These are phyloP conservation scores for Serendipita vermifera DNA, from an alignment of 768 basidiomycete species.

Conservation along the genomic window DNA sequence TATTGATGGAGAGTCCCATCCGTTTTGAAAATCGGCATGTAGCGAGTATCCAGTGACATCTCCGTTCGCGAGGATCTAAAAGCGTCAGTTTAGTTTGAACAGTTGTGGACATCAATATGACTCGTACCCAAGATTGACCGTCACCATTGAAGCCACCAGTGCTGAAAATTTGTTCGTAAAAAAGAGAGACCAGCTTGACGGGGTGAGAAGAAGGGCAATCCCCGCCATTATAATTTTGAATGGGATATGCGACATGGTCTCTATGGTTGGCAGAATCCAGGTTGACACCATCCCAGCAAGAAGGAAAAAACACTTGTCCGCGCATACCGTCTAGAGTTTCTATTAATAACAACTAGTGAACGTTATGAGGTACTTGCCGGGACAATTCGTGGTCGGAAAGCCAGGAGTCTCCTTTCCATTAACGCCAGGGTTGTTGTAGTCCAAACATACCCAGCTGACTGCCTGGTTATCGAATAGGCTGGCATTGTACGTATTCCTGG, in stretches of 20 bases:
- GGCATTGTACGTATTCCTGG: conserved; percentile 35
- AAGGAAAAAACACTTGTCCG: conserved; percentile 23
- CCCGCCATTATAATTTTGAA: conserved; percentile 13
- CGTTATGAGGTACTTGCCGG: conserved; percentile 11
- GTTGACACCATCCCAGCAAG: conserved; percentile 31
- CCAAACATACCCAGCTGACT: conserved; percentile 33
- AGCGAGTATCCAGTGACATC: conserved; percentile 53
- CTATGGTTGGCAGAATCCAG: conserved; percentile 29
- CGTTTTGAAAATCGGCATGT: conserved; percentile 46
- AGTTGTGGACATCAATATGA: no score
- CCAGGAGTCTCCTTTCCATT: conserved; percentile 10
- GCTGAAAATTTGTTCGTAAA: conserved; percentile 9
- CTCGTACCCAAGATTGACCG: background rate
- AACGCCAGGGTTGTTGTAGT: conserved; percentile 23
- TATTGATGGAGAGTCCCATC: conserved; percentile 42
- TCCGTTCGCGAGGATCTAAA: conserved; percentile 32
- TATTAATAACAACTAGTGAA: background rate
- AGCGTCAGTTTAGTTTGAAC: background rate
- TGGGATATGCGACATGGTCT: conserved; percentile 27
- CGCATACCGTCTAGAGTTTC: background rate
- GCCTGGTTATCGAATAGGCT: conserved; percentile 27
- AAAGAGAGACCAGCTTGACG: conserved; percentile 11
- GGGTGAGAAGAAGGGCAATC: conserved; percentile 17
- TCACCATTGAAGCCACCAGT: background rate
- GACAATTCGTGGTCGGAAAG: conserved; percentile 17